Percentiles rank a stretch among this genome's conserved stretches.
Conservation (phyloP, 306 rosid genomes). For the Clitoria ternatea region DNA sequence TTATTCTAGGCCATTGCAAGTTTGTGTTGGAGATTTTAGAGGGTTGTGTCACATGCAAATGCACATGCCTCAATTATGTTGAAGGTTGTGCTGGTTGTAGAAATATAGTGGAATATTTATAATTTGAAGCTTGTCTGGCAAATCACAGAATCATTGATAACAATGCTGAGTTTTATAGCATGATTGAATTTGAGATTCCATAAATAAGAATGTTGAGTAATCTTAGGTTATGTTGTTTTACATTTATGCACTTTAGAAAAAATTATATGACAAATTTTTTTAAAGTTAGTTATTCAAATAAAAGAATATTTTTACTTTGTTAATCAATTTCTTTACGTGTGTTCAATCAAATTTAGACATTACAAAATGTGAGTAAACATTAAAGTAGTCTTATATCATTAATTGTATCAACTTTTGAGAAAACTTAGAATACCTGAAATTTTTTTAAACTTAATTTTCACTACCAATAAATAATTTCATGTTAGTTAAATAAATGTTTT, state of each 20-base stretch:
- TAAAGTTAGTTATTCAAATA: too few species aligned
- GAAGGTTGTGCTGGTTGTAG: background rate
- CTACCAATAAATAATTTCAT: background rate
- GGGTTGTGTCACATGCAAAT: background rate
- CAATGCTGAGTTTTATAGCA: background rate
- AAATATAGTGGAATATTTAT: background rate
- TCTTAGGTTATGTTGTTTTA: too few species aligned
- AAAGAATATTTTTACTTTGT: background rate
- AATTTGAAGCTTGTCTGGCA: background rate
- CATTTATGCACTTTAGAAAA: too few species aligned
- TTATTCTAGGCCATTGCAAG: background rate
- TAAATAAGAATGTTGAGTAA: background rate
- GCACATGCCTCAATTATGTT: constrained; percentile 11
- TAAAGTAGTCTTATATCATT: background rate
- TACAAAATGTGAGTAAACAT: too few species aligned
- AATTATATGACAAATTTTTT: too few species aligned
- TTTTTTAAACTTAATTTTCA: background rate
- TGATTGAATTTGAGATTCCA: background rate
- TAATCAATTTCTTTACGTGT: background rate
- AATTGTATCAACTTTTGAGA: background rate
- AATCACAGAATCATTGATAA: background rate
- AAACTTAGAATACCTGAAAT: background rate
- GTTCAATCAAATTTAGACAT: background rate
- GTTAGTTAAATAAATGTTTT: too few species aligned
- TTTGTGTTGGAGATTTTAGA: background rate